Conservation (phyloP, 768 basidiomycete genomes). For the Sporobolomyces pararoseus region DNA sequence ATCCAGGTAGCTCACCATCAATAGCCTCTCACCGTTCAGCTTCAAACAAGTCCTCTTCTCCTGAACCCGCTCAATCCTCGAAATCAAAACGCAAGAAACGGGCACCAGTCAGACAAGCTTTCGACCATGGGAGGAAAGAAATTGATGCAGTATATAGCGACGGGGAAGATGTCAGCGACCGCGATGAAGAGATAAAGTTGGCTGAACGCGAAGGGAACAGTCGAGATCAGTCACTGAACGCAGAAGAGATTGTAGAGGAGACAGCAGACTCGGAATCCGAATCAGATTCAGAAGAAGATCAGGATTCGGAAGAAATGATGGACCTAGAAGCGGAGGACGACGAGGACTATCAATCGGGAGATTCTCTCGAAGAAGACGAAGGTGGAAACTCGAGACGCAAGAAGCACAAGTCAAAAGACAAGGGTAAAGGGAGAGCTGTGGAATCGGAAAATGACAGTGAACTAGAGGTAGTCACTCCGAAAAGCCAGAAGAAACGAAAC, state of each 20-base stretch:
- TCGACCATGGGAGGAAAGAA: background rate
- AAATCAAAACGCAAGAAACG: background rate
- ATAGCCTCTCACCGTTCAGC: no score
- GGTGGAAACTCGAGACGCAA: background rate
- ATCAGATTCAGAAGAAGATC: background rate
- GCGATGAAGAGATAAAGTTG: background rate
- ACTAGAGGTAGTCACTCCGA: background rate
- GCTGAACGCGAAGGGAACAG: background rate
- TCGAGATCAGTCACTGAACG: no score
- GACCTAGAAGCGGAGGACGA: constrained; percentile 5
- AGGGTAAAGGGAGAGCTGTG: background rate
- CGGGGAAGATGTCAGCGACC: background rate
- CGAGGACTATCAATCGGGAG: constrained; percentile 9
- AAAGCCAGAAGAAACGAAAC: background rate
- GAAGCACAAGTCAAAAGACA: background rate
- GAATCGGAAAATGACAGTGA: no score
- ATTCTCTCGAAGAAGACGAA: constrained; percentile 11
- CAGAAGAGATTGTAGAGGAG: no score
- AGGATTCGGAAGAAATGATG: constrained; percentile 7
- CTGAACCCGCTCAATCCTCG: no score
- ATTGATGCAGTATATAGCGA: background rate
- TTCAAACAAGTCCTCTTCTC: no score
- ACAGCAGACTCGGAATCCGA: background rate
- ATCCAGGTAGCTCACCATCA: no score
- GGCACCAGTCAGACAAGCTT: background rate